These are phyloP conservation scores for Candida sp. DNA, from an alignment of 1,139 yeast genomes.

Conservation along the genomic window DNA sequence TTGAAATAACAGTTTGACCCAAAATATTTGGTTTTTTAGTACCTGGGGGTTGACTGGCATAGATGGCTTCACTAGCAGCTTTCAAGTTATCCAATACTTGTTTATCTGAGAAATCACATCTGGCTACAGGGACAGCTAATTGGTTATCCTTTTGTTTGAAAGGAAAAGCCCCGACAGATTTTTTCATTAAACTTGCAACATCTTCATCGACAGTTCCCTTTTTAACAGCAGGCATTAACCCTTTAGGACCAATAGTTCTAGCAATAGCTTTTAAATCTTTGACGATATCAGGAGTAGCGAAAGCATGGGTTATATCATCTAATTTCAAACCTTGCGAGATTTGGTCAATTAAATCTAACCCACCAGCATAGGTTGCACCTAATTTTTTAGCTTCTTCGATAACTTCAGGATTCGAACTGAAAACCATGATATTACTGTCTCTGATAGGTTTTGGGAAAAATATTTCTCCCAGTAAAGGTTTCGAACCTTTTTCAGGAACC, in stretches of 20 bases:
- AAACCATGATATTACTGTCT: constrained; percentile 61
- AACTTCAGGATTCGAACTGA: constrained; percentile 56
- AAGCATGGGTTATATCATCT: constrained; percentile 67
- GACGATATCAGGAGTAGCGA: constrained; percentile 82
- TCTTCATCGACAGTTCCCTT: constrained; percentile 85
- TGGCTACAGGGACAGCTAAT: constrained; percentile 71
- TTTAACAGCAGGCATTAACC: constrained; percentile 84
- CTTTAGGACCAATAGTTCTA: constrained; percentile 80
- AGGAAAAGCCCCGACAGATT: constrained; percentile 64
- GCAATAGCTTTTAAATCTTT: constrained; percentile 64
- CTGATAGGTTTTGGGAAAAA: constrained; percentile 74
- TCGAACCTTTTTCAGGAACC: constrained; percentile 78
- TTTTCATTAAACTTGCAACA: constrained; percentile 46
- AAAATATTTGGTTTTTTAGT: constrained; percentile 66
- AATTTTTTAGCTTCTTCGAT: constrained; percentile 52
- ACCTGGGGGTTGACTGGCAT: constrained; percentile 53
- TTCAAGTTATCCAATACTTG: constrained; percentile 72
- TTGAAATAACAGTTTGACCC: constrained; percentile 66
- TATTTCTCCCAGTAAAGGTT: constrained; percentile 71
- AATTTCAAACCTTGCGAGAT: constrained; percentile 56
- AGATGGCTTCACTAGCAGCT: constrained; percentile 65
- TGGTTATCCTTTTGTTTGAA: constrained; percentile 66
- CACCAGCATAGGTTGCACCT: constrained; percentile 67
- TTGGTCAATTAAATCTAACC: constrained; percentile 62
- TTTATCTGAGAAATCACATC: constrained; percentile 73